Percentiles rank a stretch among this genome's conserved stretches.
Conservation (phyloP, 306 rosid genomes). For the Lathyrus sativus region DNA sequence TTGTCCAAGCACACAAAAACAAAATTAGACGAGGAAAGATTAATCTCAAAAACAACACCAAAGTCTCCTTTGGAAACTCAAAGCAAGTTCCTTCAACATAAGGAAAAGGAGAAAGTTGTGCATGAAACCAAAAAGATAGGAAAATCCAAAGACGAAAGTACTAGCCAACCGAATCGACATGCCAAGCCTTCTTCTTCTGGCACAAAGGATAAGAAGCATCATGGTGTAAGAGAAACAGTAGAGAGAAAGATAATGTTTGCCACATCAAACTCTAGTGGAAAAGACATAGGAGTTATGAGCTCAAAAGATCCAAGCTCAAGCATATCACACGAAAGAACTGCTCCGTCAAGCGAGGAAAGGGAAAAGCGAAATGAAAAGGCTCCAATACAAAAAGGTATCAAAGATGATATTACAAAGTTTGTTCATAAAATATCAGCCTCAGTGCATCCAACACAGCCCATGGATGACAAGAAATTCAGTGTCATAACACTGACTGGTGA, state of each 20-base stretch:
- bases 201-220: constrained; percentile 37
- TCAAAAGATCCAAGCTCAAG: constrained; percentile 43
- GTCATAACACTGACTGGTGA: constrained; percentile 72
- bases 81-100: constrained; percentile 33
- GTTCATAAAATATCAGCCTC: constrained; percentile 50
- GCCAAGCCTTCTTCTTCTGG: constrained; percentile 35
- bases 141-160: constrained; percentile 35
- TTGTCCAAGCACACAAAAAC: constrained; percentile 12
- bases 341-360: constrained; percentile 33
- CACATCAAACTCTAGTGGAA: constrained; percentile 41
- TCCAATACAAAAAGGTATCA: constrained; percentile 50
- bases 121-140: constrained; percentile 37
- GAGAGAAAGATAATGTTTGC: constrained; percentile 47
- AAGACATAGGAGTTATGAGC: constrained; percentile 39
- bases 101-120: constrained; percentile 44
- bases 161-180: constrained; percentile 26
- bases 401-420: constrained; percentile 50
- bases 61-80: constrained; percentile 39
- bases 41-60: constrained; percentile 23
- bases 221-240: constrained; percentile 20
- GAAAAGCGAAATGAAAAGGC: constrained; percentile 36
- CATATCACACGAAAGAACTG: constrained; percentile 34
- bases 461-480: constrained; percentile 44
- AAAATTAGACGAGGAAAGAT: constrained; percentile 24
- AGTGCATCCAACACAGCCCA: constrained; percentile 26